These are phyloP conservation scores for Dactylonectria estremocensis DNA, from an alignment of 2,329 filamentous ascomycete species.

Conservation along the genomic window DNA sequence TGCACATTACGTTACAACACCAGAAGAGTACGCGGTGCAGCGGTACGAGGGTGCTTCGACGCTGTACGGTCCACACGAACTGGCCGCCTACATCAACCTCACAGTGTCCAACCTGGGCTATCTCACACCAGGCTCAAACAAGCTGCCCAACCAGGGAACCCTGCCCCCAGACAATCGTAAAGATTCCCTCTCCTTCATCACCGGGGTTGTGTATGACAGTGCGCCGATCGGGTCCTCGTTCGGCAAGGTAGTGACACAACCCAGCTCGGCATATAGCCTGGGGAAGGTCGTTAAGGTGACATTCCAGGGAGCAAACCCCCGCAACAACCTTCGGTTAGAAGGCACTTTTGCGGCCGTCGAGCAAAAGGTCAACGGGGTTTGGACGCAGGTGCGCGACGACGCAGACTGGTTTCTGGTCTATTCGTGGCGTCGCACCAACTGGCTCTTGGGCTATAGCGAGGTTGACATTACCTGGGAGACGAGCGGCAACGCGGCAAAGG, in stretches of 20 bases:
- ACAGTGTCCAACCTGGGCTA: constrained; percentile 74
- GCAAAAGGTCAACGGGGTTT: constrained; percentile 65
- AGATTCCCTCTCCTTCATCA: constrained; percentile 84
- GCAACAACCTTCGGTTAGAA: constrained; percentile 87
- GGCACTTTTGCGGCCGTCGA: constrained; percentile 86
- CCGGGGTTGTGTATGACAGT: constrained; percentile 82
- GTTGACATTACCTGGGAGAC: constrained; percentile 85
- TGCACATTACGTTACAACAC: constrained; percentile 84
- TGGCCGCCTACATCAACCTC: constrained; percentile 90
- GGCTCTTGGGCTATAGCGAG: constrained; percentile 80
- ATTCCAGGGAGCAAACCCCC: constrained; percentile 90
- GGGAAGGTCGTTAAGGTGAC: constrained; percentile 76
- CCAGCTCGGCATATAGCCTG: constrained; percentile 67
- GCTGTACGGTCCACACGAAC: constrained; percentile 85
- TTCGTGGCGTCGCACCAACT: constrained; percentile 82
- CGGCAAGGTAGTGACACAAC: constrained; percentile 75
- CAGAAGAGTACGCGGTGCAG: constrained; percentile 87
- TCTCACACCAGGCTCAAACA: constrained; percentile 55
- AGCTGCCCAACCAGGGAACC: constrained; percentile 67
- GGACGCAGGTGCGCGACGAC: constrained; percentile 80
- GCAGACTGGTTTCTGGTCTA: constrained; percentile 88
- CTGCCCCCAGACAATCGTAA: constrained; percentile 84
- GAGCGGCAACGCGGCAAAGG: constrained; percentile 64
- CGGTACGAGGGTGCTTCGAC: constrained; percentile 97
- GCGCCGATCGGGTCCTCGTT: constrained; percentile 77